phyloP scores from a whole-genome alignment of 371 early-diverging fungal genomes.

The Chytridium lagenaria region DNA sequence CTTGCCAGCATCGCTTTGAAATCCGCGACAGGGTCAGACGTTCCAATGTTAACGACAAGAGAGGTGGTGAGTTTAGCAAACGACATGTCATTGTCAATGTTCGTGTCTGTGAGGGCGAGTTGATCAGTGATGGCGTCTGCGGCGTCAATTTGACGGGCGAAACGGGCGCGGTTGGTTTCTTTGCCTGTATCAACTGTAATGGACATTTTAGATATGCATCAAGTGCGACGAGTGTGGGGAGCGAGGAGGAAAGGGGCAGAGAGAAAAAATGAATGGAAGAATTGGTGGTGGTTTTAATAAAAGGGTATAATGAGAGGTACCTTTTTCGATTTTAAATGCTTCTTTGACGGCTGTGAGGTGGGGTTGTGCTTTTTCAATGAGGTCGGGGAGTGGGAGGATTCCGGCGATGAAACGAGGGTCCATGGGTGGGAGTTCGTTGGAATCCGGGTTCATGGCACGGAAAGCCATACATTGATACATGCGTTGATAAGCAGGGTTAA shows the following conservation, averaged over 20 bases:
- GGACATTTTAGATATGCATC: too few species aligned
- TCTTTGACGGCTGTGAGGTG: constrained; percentile 50
- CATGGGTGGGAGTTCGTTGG: constrained; percentile 58
- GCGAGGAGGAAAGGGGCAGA: not conserved
- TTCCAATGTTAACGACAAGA: constrained; percentile 56
- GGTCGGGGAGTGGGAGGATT: constrained; percentile 49
- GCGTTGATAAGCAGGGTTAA: constrained; percentile 67
- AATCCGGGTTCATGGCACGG: constrained; percentile 62
- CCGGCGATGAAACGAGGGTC: constrained; percentile 52
- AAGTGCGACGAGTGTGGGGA: too few species aligned
- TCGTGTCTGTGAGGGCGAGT: constrained; percentile 27
- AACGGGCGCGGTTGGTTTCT: constrained; percentile 21
- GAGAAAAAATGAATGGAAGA: too few species aligned
- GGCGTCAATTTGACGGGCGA: constrained; percentile 39
- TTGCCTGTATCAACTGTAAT: constrained; percentile 47
- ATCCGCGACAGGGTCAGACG: constrained; percentile 64
- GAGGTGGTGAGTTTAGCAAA: constrained; percentile 19
- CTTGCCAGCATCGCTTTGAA: constrained; percentile 64
- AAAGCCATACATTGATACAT: constrained; percentile 62
- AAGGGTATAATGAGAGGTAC: constrained; percentile 28
- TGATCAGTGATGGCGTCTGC: constrained; percentile 35
- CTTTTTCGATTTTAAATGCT: constrained; percentile 58
- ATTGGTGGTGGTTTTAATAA: not conserved
- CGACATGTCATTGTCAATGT: constrained; percentile 21
- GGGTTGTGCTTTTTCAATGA: constrained; percentile 48